Evolutionary conservation across 164 flowering plant species (phyloP), one percentile per base, ranked within the genome.

Genomic region (Santalum album): DNA sequence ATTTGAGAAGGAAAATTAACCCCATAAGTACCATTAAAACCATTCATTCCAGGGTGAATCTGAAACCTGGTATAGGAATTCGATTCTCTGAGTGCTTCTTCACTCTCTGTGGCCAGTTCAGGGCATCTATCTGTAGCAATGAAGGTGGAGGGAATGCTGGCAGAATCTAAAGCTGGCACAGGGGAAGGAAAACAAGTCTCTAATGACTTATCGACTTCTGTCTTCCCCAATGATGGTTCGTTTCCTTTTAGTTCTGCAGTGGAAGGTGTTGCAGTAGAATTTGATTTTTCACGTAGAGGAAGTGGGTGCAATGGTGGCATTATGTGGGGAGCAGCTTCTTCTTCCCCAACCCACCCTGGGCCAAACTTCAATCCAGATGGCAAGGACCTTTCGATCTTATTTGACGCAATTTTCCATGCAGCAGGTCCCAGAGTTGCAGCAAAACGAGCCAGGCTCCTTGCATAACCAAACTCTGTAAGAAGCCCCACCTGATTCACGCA

Each of bases 261-360:
- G 45, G 20, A 17, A 42, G 45, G 19, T 42, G 19, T 16, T 2
- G 45, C 3, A 2, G 45, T 2, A 42, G 45, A 42, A n/a, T 3
- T 16, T 17, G 51, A 23, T 10, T 23, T 23, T 48, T 11, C 51
- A 25, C 26, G 51, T 45, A 43, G 36, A 17, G 47, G 14, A 43
- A 20, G 47, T 4, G 47, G 34, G 34, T 29, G 34, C 4, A 29
- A 24, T 25, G 51, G 34, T 36, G 40, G 22, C 25, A 56, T 49
- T 49, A 51, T 65, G 27, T 45, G 57, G 6, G 71, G 29, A 22
- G 57, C 32, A 25, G 60, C 40, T 35, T 71, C 78, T 26, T 59
- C 55, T 51, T 76, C 77, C n/a, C 71, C 78, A 15, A 81, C 81
- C 81, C 80, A 78, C 17, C 86, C 86, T 39, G 69, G 83, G 21